phyloP scores from a whole-genome alignment of 2,329 filamentous ascomycete species.

The Alternaria infectoria region DNA sequence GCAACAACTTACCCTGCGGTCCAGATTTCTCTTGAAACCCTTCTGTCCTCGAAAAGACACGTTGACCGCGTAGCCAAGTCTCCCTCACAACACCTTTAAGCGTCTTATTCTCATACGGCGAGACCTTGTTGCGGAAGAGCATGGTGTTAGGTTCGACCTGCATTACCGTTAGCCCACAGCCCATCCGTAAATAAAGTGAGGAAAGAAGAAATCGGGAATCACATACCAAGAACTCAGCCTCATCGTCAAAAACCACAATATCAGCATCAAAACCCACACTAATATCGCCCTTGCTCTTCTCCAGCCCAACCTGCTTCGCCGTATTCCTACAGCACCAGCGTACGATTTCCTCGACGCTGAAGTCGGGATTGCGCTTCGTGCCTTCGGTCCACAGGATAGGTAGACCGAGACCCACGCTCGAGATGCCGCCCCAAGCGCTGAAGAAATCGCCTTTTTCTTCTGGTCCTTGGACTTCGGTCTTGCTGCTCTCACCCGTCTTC shows the following conservation, averaged over 20 bases:
- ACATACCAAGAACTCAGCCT: slow-evolving; percentile 75
- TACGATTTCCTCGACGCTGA: slow-evolving; percentile 77
- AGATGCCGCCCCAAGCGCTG: slow-evolving; percentile 94
- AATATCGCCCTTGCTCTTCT: slow-evolving; percentile 81
- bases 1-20: slow-evolving; percentile 57
- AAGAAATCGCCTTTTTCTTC: slow-evolving; percentile 81
- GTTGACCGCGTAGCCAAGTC: slow-evolving; percentile 81
- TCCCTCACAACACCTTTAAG: slow-evolving; percentile 80
- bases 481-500: slow-evolving; percentile 38
- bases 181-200: neutral
- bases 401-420: slow-evolving; percentile 88
- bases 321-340: slow-evolving; percentile 86
- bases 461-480: slow-evolving; percentile 46
- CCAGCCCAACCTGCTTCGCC: slow-evolving; percentile 83
- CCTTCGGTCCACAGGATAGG: slow-evolving; percentile 87
- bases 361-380: slow-evolving; percentile 62
- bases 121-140: slow-evolving; percentile 93
- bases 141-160: slow-evolving; percentile 70
- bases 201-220: neutral
- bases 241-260: slow-evolving; percentile 89
- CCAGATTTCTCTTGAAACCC: slow-evolving; percentile 66
- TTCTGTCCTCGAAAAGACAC: slow-evolving; percentile 74
- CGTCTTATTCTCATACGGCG: slow-evolving; percentile 82
- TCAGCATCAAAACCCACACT: slow-evolving; percentile 86
- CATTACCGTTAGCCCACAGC: slow-evolving; percentile 1